Base-by-base conservation (phyloP, 306 rosid genomes). In the Corylus heterophylla region DNA sequence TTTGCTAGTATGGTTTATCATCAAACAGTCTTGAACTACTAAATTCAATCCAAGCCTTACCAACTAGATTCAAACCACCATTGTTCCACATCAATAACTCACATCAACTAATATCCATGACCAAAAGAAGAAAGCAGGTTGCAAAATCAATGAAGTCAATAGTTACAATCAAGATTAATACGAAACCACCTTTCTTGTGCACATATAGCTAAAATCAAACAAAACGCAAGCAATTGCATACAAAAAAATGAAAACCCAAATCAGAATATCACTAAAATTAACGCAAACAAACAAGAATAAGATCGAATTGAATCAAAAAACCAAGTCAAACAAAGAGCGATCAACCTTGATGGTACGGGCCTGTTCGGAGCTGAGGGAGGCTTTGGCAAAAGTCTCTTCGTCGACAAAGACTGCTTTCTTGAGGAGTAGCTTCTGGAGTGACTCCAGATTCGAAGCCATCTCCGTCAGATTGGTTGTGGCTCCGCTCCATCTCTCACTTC, bases 321-420 rank as follows among this genome's bases (percentile, higher is more conserved):
- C 3, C 47, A 18, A 58, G 58, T 18, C 8, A 37, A 49, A 78
- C 8, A 50, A 3, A 5, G 16, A 48, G 55, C 62, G 13, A 16
- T 8, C 16, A 47, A 92, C 97, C 87, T 95, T 95, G 76, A 95
- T 91, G 74, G 92, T 80, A 29, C 98, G 94, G n/a, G 94, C 91
- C 86, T 95, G 98, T 58, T 95, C 92, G 20, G 98, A 87, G 80
- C 85, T 83, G 84, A 92, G 92, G 37, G 98, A 95, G 73, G 98
- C 98, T 85, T 87, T 91, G 75, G 94, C 67, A 74, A 91, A 95
- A 61, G 96, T 89, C 39, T 95, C 94, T 13, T 90, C 91, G 73
- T 95, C 98, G 44, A 92, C 96, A 81, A 92, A 92, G 49, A 95
- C 96, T 0, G 98, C 89, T 80, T 92, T 95, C 86, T 90, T 91